phyloP scores from a whole-genome alignment of 306 rosid genomes.

The Nissolia schottii region DNA sequence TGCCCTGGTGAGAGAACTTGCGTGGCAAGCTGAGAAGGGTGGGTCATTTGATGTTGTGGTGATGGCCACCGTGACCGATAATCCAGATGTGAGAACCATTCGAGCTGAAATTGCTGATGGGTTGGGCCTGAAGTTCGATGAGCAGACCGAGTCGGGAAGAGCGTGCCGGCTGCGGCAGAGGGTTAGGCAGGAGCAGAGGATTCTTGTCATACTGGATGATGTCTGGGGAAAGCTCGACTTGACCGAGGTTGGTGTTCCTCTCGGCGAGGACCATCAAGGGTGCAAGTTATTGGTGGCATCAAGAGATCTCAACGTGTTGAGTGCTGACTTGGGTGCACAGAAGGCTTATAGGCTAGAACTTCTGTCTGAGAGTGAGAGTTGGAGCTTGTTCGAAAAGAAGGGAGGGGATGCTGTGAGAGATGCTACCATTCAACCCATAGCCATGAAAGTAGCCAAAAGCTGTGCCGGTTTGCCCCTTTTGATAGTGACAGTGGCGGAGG shows the following conservation, averaged over 20 bases:
- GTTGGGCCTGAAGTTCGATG: constrained; percentile 28
- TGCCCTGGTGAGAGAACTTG: constrained; percentile 29
- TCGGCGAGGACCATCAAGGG: constrained; percentile 22
- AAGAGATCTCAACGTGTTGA: constrained; percentile 22
- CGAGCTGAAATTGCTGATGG: constrained; percentile 27
- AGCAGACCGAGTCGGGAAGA: constrained; percentile 20
- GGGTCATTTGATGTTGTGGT: constrained; percentile 24
- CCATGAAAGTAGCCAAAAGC: constrained; percentile 17
- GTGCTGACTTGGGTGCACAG: neutral
- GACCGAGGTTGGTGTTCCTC: constrained; percentile 35
- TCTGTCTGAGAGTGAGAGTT: constrained; percentile 31
- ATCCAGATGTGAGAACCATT: constrained; percentile 13
- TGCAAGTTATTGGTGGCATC: constrained; percentile 34
- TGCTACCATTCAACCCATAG: neutral
- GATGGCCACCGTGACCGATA: neutral
- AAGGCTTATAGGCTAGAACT: constrained; percentile 6
- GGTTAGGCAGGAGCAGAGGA: constrained; percentile 32
- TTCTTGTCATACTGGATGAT: constrained; percentile 41
- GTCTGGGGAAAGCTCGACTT: constrained; percentile 36
- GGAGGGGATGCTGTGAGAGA: constrained; percentile 16
- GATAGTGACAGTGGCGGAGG: constrained; percentile 24
- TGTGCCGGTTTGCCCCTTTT: constrained; percentile 42
- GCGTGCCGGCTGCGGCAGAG: constrained; percentile 21
- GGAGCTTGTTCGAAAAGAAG: constrained; percentile 31
- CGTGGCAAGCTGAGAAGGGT: constrained; percentile 17